Evolutionary conservation across 345 rosid genomes (phyloP).

Genomic region (Lumnitzera racemosa): DNA sequence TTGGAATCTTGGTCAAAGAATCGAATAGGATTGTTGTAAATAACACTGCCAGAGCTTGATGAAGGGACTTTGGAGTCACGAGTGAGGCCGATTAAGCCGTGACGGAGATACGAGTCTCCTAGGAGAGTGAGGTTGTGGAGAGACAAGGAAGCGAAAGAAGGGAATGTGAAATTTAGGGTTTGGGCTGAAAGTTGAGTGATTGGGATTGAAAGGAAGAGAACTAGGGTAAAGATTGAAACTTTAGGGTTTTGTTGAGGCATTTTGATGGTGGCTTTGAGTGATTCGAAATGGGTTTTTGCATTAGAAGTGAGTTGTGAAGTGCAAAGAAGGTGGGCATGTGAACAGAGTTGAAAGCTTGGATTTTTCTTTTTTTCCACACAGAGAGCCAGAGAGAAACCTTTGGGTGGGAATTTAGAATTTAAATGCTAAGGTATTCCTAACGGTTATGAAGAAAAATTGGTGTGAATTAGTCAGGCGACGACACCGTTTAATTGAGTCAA

Average conservation of each 20-base stretch:
- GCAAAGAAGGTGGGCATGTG: not conserved
- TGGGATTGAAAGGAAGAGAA: not conserved
- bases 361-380: not conserved
- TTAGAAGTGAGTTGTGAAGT: conserved; percentile 3
- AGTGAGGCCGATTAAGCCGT: conserved; percentile 82
- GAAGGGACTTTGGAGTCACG: conserved; percentile 74
- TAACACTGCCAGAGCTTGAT: conserved; percentile 70
- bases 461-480: no score
- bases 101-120: conserved; percentile 76
- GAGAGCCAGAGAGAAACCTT: conserved; percentile 20
- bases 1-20: conserved; percentile 68
- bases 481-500: no score
- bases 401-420: conserved; percentile 39
- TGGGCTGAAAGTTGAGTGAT: not conserved
- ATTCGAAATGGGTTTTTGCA: not conserved
- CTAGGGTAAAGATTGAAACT: conserved; percentile 31
- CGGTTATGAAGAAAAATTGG: not conserved
- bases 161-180: conserved; percentile 22
- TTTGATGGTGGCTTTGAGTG: not conserved
- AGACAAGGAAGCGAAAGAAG: conserved; percentile 45
- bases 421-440: conserved; percentile 13
- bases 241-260: conserved; percentile 31
- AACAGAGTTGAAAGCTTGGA: not conserved
- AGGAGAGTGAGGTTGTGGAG: conserved; percentile 83
- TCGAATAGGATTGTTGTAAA: conserved; percentile 61